Evolutionary conservation across 2,329 filamentous ascomycete species (phyloP), one percentile per base, ranked within the genome.

Genomic region (Diaporthe caulivora): DNA sequence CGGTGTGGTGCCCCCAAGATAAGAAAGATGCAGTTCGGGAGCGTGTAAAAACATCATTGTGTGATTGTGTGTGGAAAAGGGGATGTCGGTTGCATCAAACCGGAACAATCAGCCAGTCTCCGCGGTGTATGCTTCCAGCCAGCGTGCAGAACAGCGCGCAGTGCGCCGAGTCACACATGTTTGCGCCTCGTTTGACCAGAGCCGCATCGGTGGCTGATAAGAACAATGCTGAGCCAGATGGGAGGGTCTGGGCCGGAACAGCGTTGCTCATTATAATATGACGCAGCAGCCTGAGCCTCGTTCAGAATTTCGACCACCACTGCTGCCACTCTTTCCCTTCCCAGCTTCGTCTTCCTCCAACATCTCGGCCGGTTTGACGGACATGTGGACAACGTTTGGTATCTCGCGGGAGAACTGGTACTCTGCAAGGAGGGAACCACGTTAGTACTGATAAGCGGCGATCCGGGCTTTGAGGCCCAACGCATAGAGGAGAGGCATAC

Each of bases 351-450:
- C 92, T 77, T 92, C 91, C 79, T 97, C 95, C 76, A 97, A 92
- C 75, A 96, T 89, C 80, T 97, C 94, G 80, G 95, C 93, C 3
- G 95, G 95, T 78, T 94, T 93, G 78, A 98, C 92, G 8, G 94
- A 96, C 95, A 98, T 97, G 83, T 98, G 95, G n/a, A 98, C 92
- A 37, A 97, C 94, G 77, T 97, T 97, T 10, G 94, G 90, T 15
- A 88, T 86, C 76, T 95, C 92, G 40, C 87, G 87, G 79, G 90
- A 93, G 80, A 97, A 95, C 75, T 91, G 93, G 79, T 94, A 95
- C 77, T 95, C 95, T 97, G 79, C 7, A 29, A 60, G 21, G 55
- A 31, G 11, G 44, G 15, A 29, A 54, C 49, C 29, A 57, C 4
- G 60, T 68, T 9, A 72, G 49, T 37, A 42, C 21, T 26, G 34